Percentiles rank a stretch among this genome's conserved stretches.
Conservation (phyloP, 768 basidiomycete genomes). For the Amanita inopinata region DNA sequence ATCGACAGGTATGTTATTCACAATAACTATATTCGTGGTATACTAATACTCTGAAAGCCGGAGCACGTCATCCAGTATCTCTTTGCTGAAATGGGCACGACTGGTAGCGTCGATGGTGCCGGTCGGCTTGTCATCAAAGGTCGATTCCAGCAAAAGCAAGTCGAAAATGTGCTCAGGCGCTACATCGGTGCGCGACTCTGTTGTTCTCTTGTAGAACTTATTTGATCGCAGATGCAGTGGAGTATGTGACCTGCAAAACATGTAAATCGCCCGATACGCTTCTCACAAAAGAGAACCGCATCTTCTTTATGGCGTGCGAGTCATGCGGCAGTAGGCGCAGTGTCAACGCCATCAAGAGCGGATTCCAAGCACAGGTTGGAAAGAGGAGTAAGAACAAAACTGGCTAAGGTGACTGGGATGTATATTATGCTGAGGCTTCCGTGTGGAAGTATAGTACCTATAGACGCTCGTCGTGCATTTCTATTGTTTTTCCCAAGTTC, state of each 20-base stretch:
- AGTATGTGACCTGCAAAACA: constrained; percentile 98
- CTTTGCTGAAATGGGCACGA: constrained; percentile 98
- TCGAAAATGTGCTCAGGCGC: constrained; percentile 91
- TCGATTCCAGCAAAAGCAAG: constrained; percentile 96
- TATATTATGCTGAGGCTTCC: not conserved
- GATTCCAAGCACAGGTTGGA: constrained; percentile 94
- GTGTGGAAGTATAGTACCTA: no score
- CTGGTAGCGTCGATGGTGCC: constrained; percentile 87
- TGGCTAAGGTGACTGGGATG: constrained; percentile 37
- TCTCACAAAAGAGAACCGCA: constrained; percentile 94
- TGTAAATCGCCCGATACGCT: constrained; percentile 99
- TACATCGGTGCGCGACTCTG: constrained; percentile 75
- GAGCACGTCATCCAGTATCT: constrained; percentile 97
- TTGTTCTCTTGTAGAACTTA: not conserved
- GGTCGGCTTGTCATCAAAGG: constrained; percentile 94
- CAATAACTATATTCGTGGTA: not conserved
- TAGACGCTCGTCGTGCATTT: no score
- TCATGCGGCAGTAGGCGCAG: constrained; percentile 85
- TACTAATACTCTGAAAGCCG: constrained; percentile 37
- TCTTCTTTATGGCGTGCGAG: constrained; percentile 96
- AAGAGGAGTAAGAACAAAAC: constrained; percentile 79
- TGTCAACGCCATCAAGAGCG: constrained; percentile 95
- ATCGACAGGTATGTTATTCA: constrained; percentile 46
- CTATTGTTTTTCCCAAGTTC: no score
- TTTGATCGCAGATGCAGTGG: constrained; percentile 41